Percentiles rank a stretch among this genome's conserved stretches.
Conservation (phyloP, 2,329 filamentous ascomycete species). For the Salinomyces thailandicus region DNA sequence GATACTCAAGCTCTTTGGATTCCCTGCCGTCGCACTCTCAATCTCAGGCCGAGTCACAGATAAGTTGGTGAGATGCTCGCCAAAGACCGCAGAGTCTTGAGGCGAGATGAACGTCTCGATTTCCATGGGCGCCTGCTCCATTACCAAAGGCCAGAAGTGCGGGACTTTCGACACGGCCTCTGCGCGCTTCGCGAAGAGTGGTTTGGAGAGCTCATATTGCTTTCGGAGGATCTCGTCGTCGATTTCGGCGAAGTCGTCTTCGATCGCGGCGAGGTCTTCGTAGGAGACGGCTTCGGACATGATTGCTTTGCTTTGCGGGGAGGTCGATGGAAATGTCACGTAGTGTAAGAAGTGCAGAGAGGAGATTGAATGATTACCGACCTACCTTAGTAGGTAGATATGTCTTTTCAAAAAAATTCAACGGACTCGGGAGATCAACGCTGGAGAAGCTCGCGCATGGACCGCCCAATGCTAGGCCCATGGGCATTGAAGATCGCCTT, state of each 20-base stretch:
- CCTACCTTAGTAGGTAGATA: too few relatives aligned
- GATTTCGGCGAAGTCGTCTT: constrained; percentile 72
- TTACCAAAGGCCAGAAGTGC: constrained; percentile 89
- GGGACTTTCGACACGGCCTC: constrained; percentile 61
- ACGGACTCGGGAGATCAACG: too few relatives aligned
- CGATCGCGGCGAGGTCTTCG: constrained; percentile 67
- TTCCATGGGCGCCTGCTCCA: constrained; percentile 76
- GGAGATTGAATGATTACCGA: too few relatives aligned
- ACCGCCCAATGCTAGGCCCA: too few relatives aligned
- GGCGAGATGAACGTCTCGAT: constrained; percentile 83
- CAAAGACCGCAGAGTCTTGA: constrained; percentile 63
- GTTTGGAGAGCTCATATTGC: constrained; percentile 55
- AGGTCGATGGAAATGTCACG: too few relatives aligned
- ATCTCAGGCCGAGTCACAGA: constrained; percentile 75
- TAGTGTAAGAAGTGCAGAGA: too few relatives aligned
- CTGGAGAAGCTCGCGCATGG: too few relatives aligned
- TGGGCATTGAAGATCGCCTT: too few relatives aligned
- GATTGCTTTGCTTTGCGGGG: too few relatives aligned
- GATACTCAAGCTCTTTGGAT: constrained; percentile 70
- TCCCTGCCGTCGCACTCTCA: constrained; percentile 44
- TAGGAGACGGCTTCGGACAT: constrained; percentile 44
- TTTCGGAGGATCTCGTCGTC: constrained; percentile 58
- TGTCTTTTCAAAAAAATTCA: too few relatives aligned
- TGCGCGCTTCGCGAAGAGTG: constrained; percentile 67
- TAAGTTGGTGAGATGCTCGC: constrained; percentile 55